These are phyloP conservation scores for Arabidopsis hybrid DNA, from an alignment of 441 rosid species.

Conservation along the genomic window DNA sequence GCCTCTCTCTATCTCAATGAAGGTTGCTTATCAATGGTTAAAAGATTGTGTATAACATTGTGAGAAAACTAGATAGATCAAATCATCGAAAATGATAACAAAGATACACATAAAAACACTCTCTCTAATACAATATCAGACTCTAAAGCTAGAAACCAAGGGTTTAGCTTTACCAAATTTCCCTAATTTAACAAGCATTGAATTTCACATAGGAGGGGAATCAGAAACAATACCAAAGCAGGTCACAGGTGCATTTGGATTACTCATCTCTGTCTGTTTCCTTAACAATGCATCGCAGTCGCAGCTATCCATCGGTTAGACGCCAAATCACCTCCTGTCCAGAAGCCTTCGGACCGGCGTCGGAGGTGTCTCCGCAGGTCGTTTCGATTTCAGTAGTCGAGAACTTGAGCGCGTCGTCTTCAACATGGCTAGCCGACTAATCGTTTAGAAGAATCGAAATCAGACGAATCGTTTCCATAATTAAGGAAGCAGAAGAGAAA, in stretches of 20 bases:
- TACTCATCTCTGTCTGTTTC: not conserved
- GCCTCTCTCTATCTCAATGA: conserved; percentile 33
- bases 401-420: not conserved
- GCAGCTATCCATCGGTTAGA: conserved; percentile 10
- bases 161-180: not conserved
- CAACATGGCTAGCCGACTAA: not conserved
- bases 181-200: not conserved
- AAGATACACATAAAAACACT: not conserved
- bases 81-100: not conserved
- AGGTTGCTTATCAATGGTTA: conserved; percentile 6
- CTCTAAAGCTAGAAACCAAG: not conserved
- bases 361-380: not conserved
- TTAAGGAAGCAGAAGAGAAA: not conserved
- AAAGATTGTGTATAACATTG: conserved; percentile 11
- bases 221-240: conserved; percentile 7
- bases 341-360: not conserved
- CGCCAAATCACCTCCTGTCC: not conserved
- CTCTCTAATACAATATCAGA: not conserved
- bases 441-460: not conserved
- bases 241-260: not conserved
- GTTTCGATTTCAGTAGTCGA: not conserved
- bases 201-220: not conserved
- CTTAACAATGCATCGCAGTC: not conserved
- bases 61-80: not conserved
- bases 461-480: not conserved